phyloP scores from a whole-genome alignment of 1,284 basidiomycete genomes.

The Ceratobasidium sp. region DNA sequence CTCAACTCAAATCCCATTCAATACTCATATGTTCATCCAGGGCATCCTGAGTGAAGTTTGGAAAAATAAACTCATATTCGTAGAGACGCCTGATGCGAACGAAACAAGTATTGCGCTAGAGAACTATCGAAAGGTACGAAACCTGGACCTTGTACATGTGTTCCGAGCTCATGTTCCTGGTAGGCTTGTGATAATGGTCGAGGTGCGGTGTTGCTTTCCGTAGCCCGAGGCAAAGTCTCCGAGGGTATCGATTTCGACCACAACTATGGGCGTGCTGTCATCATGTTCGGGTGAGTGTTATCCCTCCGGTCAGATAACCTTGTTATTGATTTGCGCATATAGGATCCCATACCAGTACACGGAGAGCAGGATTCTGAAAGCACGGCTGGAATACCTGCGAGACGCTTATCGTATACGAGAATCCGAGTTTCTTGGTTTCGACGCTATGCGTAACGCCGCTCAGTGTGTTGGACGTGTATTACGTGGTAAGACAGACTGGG shows the following conservation, averaged over 20 bases:
- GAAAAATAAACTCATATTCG: constrained; percentile 99
- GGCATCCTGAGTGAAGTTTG: constrained; percentile 99
- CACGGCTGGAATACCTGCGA: constrained; percentile 96
- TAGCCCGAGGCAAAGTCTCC: constrained; percentile 98
- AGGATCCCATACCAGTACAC: constrained; percentile 99
- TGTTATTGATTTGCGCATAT: not conserved
- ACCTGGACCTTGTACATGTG: not conserved
- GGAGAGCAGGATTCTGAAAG: constrained; percentile 97
- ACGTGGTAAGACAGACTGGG: constrained; percentile 99
- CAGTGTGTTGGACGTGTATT: constrained; percentile 99
- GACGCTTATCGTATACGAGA: constrained; percentile 98
- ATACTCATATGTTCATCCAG: constrained; percentile 60
- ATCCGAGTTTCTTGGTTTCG: constrained; percentile 98
- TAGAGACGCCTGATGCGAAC: constrained; percentile 99
- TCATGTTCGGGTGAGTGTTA: constrained; percentile 93
- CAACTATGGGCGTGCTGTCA: constrained; percentile 98
- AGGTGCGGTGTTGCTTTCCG: constrained; percentile 95
- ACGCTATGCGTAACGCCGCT: constrained; percentile 99
- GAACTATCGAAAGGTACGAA: constrained; percentile 90
- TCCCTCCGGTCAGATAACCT: not conserved
- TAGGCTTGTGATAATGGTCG: constrained; percentile 99
- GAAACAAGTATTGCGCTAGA: constrained; percentile 98
- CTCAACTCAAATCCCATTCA: not conserved
- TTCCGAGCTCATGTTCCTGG: not conserved
- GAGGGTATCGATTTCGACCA: constrained; percentile 99